Conservation (phyloP, 2,329 filamentous ascomycete species). For the Alternaria atra region DNA sequence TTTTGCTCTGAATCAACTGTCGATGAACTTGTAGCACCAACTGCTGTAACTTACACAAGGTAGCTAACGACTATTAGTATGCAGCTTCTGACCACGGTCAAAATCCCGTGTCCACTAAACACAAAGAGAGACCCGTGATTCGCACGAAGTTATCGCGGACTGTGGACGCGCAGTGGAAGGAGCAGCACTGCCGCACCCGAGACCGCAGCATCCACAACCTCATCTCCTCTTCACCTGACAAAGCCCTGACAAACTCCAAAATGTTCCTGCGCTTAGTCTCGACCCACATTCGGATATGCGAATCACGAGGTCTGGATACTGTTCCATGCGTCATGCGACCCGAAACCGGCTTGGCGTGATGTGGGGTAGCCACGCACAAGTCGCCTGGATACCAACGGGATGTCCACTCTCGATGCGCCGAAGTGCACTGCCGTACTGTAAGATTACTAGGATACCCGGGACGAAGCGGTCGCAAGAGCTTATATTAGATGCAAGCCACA, state of each 20-base stretch:
- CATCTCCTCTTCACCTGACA: conserved; percentile 15
- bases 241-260: conserved; percentile 24
- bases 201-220: background rate
- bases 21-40: background rate
- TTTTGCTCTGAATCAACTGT: background rate
- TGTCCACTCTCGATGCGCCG: conserved; percentile 21
- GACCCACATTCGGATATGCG: conserved; percentile 7
- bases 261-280: background rate
- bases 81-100: background rate
- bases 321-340: conserved; percentile 18
- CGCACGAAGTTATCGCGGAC: background rate
- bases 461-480: background rate
- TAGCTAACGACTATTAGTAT: background rate
- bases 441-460: background rate
- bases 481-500: conserved; percentile 10
- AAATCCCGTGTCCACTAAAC: background rate
- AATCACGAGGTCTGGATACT: conserved; percentile 19
- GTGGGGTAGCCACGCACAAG: conserved; percentile 35
- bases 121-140: background rate
- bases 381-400: background rate
- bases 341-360: conserved; percentile 23
- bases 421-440: conserved; percentile 29
- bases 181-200: background rate
- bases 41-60: background rate
- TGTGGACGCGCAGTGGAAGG: background rate